Base-by-base conservation (phyloP, 305 asterid genomes). In the Salvia sclarea region DNA sequence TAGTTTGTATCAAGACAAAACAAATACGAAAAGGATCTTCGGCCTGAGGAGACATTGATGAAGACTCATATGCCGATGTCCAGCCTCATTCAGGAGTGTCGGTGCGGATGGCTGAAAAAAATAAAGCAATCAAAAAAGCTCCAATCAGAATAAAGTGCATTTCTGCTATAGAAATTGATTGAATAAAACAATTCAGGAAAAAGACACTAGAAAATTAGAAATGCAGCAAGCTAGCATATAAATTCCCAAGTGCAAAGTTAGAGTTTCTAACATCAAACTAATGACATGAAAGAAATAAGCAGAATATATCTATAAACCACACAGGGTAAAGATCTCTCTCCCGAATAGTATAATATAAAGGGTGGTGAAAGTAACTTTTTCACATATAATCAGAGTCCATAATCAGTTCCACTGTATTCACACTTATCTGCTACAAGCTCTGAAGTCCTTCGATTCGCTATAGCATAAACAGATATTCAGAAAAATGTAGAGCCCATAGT, bases 61-160 rank as follows among this genome's bases (percentile, higher is more conserved):
- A 69, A 40, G 75, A 25, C 48, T 70, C 38, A 24, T 71, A 30
- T 47, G 71, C 70, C 12, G 16, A 64, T 14, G 66, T 35, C 60
- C 72, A 60, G 60, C 60, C 71, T 88, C 85, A 88, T 75, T 76
- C 89, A 9, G 82, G 76, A 40, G 81, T 20, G 64, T 91, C 97
- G 0, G 95, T 44, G 78, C 89, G 95, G 28, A 76, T 13, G 56
- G 85, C 96, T 88, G 95, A 64, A 72, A 64, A 64, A 69, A 72
- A 76, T 66, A 70, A 68, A 50, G 49, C 61, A 61, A 59, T 3
- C 49, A 57, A 50, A 38, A 38, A 14, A 31, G 18, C 25, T 14
- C 7, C 53, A 53, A 61, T 60, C 68, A 76, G 77, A 71, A 61
- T 10, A 25, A 59, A 18, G 25, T 7, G 64, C 33, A 61, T 55